Evolutionary conservation across 176 grass and related monocot genomes (phyloP).

Genomic region (Pharus latifolius): DNA sequence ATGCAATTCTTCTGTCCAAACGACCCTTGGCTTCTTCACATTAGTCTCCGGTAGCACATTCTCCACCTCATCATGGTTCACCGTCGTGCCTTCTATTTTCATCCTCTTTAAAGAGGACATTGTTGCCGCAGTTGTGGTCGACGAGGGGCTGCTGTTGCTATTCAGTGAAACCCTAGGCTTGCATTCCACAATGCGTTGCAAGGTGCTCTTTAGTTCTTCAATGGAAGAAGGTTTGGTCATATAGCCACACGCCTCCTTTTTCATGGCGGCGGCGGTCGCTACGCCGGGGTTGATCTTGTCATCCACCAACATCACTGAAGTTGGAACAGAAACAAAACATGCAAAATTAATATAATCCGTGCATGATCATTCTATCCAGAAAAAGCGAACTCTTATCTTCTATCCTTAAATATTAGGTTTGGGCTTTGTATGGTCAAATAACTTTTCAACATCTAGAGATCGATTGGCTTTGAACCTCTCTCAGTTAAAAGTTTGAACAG

Average conservation of each 20-base stretch:
- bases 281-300: background rate
- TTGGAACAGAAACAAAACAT: too few relatives aligned
- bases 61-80: too few relatives aligned
- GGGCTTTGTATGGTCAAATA: too few relatives aligned
- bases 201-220: background rate
- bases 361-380: too few relatives aligned
- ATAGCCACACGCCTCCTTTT: background rate
- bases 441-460: too few relatives aligned
- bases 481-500: too few relatives aligned
- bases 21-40: slow-evolving; percentile 4
- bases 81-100: too few relatives aligned
- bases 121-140: background rate
- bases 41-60: background rate
- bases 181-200: slow-evolving; percentile 1
- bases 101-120: too few relatives aligned
- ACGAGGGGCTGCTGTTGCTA: background rate
- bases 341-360: too few relatives aligned
- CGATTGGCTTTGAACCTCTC: too few relatives aligned
- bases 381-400: too few relatives aligned
- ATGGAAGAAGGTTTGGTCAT: slow-evolving; percentile 1
- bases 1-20: slow-evolving; percentile 2
- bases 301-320: slow-evolving; percentile 17
- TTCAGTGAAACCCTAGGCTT: background rate
- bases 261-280: background rate
- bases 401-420: too few relatives aligned